These are phyloP conservation scores for Pythium aphanidermatum DNA, from an alignment of 352 stramenopile genomes.

Conservation along the genomic window DNA sequence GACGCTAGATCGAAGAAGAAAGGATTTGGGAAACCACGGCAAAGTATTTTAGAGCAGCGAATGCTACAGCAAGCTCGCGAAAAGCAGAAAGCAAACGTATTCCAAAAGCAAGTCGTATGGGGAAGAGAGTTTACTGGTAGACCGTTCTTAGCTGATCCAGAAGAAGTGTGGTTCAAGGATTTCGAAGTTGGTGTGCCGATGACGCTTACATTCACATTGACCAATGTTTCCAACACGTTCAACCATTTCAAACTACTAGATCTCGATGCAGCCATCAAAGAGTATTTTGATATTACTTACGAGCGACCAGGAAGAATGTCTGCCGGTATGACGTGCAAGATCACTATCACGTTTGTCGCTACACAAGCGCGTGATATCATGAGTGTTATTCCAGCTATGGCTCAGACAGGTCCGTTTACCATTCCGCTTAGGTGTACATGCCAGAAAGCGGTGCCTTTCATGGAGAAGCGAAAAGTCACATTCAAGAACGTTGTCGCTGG, in stretches of 20 bases:
- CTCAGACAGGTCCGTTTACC: slow-evolving; percentile 70
- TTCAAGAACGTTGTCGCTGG: slow-evolving; percentile 80
- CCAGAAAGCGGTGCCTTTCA: slow-evolving; percentile 66
- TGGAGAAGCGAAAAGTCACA: slow-evolving; percentile 31
- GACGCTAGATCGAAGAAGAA: slow-evolving; percentile 9
- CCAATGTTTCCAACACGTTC: slow-evolving; percentile 90
- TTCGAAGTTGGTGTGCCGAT: slow-evolving; percentile 78
- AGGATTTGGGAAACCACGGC: slow-evolving; percentile 40
- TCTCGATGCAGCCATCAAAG: slow-evolving; percentile 58
- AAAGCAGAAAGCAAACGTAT: slow-evolving; percentile 49
- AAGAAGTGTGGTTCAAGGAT: slow-evolving; percentile 85
- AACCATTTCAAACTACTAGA: slow-evolving; percentile 88
- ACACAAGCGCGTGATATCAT: slow-evolving; percentile 59
- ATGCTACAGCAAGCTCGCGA: slow-evolving; percentile 37
- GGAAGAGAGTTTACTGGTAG: slow-evolving; percentile 70
- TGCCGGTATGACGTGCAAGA: slow-evolving; percentile 72
- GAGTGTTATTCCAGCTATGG: slow-evolving; percentile 48
- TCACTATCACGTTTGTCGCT: slow-evolving; percentile 72
- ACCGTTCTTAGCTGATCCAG: slow-evolving; percentile 78
- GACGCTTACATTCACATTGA: slow-evolving; percentile 65
- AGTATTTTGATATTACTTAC: slow-evolving; percentile 88
- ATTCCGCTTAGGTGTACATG: slow-evolving; percentile 81
- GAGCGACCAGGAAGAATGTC: slow-evolving; percentile 86
- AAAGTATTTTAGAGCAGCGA: slow-evolving; percentile 57
- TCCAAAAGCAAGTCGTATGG: slow-evolving; percentile 71